Base-by-base conservation (phyloP, 2,329 filamentous ascomycete genomes). In the Fusarium pseudocircinatum region DNA sequence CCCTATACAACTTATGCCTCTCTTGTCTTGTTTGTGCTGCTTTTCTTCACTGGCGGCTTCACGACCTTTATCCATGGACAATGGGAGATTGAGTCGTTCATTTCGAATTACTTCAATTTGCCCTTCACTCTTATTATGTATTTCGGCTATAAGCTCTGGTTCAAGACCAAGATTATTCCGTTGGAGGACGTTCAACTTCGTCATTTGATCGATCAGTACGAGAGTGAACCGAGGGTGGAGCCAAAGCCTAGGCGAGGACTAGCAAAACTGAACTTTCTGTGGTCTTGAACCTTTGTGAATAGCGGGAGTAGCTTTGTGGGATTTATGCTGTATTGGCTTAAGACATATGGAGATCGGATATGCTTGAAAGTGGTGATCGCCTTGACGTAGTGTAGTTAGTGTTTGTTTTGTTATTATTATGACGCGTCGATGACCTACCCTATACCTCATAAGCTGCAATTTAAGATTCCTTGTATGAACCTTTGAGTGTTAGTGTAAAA, bases 81-180 rank as follows among this genome's bases (percentile, higher is more conserved):
- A 0, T 61, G 59, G 59, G 59, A 61, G 15, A 43, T 4, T 6
- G 59, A 61, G 49, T 16, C 59, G 5, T 61, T 61, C 6, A 56
- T 61, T 26, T 61, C 59, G 22, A 61, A 24, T 4, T 61, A 61
- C 49, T 61, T 61, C 39, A 61, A 61, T 22, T 44, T 61, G 39
- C 59, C 59, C 16, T 61, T 61, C 5, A 61, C 47, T 3, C 20
- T 60, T 7, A 24, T 61, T 8, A 26, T 43, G 20, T 61, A 61
- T 16, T 36, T 61, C 6, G 59, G 59, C 7, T 56, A 61, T 2
- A 61, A 61, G 30, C n/a, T 61, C 2, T 61, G 59, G 59, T 56
- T 56, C 18, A 61, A 61, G 37, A 61, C 59, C 20, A 61, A 61
- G 37, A 7, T 61, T 1, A 61, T 61, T 16, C 49, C 59, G 2